Evolutionary conservation across 2,329 filamentous ascomycete species (phyloP).

Genomic region (Chalara sp.): DNA sequence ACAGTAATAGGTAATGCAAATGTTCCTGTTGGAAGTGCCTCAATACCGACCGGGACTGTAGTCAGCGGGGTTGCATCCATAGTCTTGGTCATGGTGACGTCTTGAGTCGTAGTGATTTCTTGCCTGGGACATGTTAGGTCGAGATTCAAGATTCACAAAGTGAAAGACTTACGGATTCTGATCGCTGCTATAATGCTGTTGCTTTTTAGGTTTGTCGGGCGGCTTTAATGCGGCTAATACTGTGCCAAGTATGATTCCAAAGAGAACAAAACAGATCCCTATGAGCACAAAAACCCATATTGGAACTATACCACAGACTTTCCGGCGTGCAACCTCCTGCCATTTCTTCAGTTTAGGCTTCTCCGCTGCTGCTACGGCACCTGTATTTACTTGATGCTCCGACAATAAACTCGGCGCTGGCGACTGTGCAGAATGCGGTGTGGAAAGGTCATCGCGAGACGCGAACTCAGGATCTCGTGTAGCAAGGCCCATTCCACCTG

Average conservation of each 20-base stretch:
- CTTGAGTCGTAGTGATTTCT: conserved; percentile 7
- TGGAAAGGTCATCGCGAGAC: conserved; percentile 46
- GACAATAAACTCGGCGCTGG: conserved; percentile 43
- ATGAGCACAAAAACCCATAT: conserved; percentile 54
- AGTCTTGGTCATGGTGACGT: conserved; percentile 30
- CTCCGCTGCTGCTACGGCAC: conserved; percentile 38
- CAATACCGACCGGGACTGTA: conserved; percentile 43
- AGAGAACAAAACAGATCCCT: conserved; percentile 45
- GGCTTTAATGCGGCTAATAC: conserved; percentile 14
- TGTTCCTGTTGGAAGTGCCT: conserved; percentile 45
- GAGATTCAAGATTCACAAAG: too few species aligned
- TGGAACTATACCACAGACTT: conserved; percentile 52
- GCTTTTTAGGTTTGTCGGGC: neutral
- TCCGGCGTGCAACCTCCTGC: conserved; percentile 46
- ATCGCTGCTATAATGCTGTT: conserved; percentile 2
- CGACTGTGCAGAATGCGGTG: conserved; percentile 44
- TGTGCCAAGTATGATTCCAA: conserved; percentile 50
- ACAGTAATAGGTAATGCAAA: conserved; percentile 48
- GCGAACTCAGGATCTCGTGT: conserved; percentile 57
- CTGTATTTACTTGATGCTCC: conserved; percentile 47
- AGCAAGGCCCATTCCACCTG: conserved; percentile 54
- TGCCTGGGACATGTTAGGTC: conserved; percentile 5
- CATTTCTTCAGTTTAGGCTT: conserved; percentile 43
- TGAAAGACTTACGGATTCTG: conserved; percentile 15
- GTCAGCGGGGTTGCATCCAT: conserved; percentile 45